Evolutionary conservation across 495 filamentous ascomycete genomes (phyloP).

Genomic region (Aspergillus affinis): DNA sequence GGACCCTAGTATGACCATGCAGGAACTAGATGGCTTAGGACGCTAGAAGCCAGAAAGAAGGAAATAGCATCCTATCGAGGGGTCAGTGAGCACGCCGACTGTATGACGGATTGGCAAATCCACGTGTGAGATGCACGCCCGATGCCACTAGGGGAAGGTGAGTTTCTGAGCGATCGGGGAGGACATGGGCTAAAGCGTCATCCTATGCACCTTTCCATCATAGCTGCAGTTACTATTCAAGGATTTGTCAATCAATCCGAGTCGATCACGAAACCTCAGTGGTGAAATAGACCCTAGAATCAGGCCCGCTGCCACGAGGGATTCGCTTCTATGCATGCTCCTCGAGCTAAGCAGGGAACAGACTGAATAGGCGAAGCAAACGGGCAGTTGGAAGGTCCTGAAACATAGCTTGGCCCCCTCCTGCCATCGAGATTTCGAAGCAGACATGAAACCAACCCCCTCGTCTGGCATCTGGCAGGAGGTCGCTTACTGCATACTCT

Average conservation of each 20-base stretch:
- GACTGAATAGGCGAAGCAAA: neutral
- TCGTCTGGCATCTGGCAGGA: neutral
- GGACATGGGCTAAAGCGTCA: too few species aligned
- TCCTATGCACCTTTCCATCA: neutral
- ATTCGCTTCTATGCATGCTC: neutral
- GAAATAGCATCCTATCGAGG: neutral
- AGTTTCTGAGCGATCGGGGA: neutral
- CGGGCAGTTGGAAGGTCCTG: neutral
- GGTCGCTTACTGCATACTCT: neutral
- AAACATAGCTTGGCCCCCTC: neutral
- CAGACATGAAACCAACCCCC: neutral
- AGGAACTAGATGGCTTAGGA: neutral
- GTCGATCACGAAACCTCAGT: neutral
- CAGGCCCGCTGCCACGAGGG: neutral
- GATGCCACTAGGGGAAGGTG: neutral
- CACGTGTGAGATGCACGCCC: neutral
- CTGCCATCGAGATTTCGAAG: neutral
- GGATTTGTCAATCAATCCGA: neutral
- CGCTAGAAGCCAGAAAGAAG: neutral
- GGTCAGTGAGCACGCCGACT: neutral
- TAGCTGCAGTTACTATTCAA: neutral
- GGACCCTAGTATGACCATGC: neutral
- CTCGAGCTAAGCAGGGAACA: neutral
- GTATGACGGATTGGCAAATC: neutral
- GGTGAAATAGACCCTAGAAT: neutral